These are phyloP conservation scores for Kodamaea hsintzibuensis DNA, from an alignment of 805 yeast genomes.

Conservation along the genomic window DNA sequence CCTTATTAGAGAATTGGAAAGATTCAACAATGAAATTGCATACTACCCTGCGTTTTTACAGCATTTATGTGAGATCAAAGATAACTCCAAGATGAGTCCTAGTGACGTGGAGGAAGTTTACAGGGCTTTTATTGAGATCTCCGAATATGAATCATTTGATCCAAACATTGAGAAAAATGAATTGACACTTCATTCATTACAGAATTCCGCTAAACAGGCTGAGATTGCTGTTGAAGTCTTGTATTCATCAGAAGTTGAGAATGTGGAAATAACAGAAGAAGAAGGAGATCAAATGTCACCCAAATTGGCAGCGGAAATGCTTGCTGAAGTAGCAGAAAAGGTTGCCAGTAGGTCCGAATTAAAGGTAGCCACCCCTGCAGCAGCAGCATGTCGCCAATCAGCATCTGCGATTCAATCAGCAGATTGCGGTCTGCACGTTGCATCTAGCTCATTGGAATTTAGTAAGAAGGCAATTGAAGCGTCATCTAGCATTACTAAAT, in stretches of 20 bases:
- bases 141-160: constrained; percentile 16
- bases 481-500: not conserved
- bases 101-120: constrained; percentile 20
- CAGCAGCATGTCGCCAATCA: constrained; percentile 2
- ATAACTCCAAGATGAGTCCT: constrained; percentile 8
- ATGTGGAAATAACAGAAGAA: not conserved
- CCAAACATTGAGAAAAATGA: not conserved
- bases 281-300: constrained; percentile 5
- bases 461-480: not conserved
- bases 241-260: not conserved
- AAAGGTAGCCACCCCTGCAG: not conserved
- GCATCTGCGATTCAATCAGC: constrained; percentile 3
- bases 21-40: constrained; percentile 19
- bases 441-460: not conserved
- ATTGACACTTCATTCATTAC: constrained; percentile 1
- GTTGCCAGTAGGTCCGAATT: constrained; percentile 2
- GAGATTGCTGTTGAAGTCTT: constrained; percentile 6
- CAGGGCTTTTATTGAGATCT: constrained; percentile 19
- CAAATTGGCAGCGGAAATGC: constrained; percentile 7
- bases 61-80: constrained; percentile 16
- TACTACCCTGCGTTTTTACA: constrained; percentile 22
- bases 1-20: constrained; percentile 15
- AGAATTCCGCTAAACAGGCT: constrained; percentile 4
- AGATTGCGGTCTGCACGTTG: not conserved
- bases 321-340: constrained; percentile 2